These are phyloP conservation scores for Cercospora sp. DNA, from an alignment of 2,329 filamentous ascomycete genomes.

Conservation along the genomic window DNA sequence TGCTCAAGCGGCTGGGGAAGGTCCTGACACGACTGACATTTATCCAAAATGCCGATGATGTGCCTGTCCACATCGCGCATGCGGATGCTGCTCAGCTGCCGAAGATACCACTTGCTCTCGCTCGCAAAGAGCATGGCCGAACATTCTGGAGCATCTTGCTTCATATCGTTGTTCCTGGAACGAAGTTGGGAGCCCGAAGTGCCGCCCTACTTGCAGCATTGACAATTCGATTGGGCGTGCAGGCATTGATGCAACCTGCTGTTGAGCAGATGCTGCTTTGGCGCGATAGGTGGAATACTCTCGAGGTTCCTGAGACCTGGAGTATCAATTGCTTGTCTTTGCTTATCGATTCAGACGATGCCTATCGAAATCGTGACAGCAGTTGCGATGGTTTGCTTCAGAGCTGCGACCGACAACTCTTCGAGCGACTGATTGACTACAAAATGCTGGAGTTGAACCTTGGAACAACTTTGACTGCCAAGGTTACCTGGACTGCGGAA, in stretches of 20 bases:
- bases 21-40: conserved; percentile 23
- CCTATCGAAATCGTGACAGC: conserved; percentile 1
- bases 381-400: conserved; percentile 1
- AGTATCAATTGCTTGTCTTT: conserved; percentile 21
- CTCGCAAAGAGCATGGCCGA: conserved; percentile 11
- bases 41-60: conserved; percentile 10
- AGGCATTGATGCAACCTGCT: conserved; percentile 17
- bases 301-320: conserved; percentile 24
- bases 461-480: conserved; percentile 14
- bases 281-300: conserved; percentile 18
- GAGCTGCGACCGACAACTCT: conserved; percentile 11
- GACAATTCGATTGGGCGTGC: conserved; percentile 18
- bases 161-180: conserved; percentile 24
- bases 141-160: conserved; percentile 21
- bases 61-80: conserved; percentile 17
- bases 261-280: conserved; percentile 14
- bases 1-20: conserved; percentile 15
- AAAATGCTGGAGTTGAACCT: conserved; percentile 24
- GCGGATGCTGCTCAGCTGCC: conserved; percentile 8
- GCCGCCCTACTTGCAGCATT: conserved; percentile 19
- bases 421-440: conserved; percentile 22
- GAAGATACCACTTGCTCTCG: conserved; percentile 20
- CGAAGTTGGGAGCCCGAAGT: conserved; percentile 14
- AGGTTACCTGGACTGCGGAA: conserved; percentile 16
- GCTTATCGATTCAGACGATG: conserved; percentile 20